Conservation (phyloP, 139 green algal genomes). For the Yamagishiella unicocca region DNA sequence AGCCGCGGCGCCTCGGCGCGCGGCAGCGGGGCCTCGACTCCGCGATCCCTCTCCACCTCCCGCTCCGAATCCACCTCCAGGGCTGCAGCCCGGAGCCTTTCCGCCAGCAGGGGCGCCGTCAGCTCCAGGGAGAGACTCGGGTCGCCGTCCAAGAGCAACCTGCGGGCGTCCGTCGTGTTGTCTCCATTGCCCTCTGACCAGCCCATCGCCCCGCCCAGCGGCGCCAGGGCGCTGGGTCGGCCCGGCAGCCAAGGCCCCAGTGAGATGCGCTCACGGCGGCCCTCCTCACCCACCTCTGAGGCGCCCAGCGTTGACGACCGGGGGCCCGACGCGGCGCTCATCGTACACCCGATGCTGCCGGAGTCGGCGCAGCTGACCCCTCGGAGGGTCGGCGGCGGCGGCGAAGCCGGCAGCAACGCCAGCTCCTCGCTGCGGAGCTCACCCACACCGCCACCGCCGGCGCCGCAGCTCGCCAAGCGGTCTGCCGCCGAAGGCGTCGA, state of each 20-base stretch:
- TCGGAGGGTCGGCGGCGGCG: not conserved
- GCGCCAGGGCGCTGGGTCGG: no score
- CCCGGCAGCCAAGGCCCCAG: not conserved
- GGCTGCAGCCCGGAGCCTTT: no score
- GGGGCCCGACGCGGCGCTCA: not conserved
- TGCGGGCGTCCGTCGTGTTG: no score
- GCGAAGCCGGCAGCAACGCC: no score
- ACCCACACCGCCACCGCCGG: not conserved
- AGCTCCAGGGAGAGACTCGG: no score
- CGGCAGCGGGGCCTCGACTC: not conserved
- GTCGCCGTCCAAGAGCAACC: no score
- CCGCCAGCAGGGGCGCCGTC: no score
- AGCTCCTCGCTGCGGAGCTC: no score
- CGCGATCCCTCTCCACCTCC: not conserved
- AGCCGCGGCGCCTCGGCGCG: not conserved
- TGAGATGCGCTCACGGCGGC: not conserved
- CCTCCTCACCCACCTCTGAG: not conserved
- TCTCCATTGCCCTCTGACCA: no score
- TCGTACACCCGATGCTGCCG: conserved; percentile 20
- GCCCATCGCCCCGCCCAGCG: no score
- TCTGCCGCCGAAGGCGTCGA: not conserved
- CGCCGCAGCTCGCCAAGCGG: not conserved
- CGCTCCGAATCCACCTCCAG: not conserved
- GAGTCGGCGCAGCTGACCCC: not conserved
- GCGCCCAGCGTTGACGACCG: conserved; percentile 20